These are phyloP conservation scores for Lepidium africanum DNA, from an alignment of 345 rosid species.

Conservation along the genomic window DNA sequence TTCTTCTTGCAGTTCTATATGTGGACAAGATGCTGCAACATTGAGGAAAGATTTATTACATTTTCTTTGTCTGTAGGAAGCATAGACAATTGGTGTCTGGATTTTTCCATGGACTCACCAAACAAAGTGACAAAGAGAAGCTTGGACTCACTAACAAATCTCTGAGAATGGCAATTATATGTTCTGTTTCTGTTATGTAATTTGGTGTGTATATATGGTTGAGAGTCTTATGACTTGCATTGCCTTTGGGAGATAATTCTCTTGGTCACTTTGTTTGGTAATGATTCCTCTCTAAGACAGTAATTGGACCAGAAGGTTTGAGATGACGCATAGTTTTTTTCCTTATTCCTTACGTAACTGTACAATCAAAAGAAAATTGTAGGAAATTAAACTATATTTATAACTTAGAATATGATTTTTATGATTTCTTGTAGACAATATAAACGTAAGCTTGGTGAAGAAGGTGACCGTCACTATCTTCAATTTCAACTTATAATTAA, in stretches of 20 bases:
- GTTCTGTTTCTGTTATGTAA: background rate
- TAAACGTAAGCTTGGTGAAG: constrained; percentile 1
- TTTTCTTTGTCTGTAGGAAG: constrained; percentile 28
- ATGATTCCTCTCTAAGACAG: background rate
- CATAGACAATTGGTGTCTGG: constrained; percentile 37
- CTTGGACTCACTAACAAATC: background rate
- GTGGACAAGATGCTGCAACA: background rate
- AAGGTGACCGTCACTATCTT: constrained; percentile 12
- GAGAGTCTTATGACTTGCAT: background rate
- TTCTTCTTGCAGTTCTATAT: background rate
- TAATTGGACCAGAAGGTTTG: background rate
- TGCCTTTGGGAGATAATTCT: background rate
- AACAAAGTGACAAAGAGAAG: constrained; percentile 1
- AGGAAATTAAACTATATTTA: background rate
- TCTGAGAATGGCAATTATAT: background rate
- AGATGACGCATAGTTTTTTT: background rate
- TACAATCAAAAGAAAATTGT: background rate
- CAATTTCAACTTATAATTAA: background rate
- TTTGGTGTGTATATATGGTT: background rate
- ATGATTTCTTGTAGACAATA: background rate
- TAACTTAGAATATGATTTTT: background rate
- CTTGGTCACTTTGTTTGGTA: background rate
- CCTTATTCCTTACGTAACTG: background rate
- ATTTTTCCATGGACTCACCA: constrained; percentile 38
- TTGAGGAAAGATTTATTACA: background rate